Percentiles rank a stretch among this genome's conserved stretches.
Evolutionary conservation across 1,284 basidiomycete genomes (phyloP).

Genomic region (Athelia sp.): DNA sequence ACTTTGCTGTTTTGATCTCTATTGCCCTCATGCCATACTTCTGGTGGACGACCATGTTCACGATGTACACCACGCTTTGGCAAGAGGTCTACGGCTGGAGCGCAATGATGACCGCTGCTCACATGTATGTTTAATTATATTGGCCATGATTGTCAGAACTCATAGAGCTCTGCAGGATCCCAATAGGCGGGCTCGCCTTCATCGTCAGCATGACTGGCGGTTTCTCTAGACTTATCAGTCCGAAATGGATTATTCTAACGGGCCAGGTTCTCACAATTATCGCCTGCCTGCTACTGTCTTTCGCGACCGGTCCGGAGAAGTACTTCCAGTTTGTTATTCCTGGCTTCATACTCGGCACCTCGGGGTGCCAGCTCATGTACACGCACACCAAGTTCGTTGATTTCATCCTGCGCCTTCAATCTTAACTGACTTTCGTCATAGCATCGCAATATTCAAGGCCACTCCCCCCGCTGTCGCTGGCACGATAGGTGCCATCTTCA

Average conservation of each 20-base stretch:
- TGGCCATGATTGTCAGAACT: neutral
- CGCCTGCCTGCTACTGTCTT: constrained; percentile 37
- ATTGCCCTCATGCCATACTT: constrained; percentile 35
- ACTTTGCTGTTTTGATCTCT: constrained; percentile 34
- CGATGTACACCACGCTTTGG: constrained; percentile 33
- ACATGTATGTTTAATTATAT: constrained; percentile 27
- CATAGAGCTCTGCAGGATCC: constrained; percentile 25
- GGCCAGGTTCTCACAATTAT: constrained; percentile 32
- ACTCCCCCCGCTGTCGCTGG: constrained; percentile 44
- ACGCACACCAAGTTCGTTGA: constrained; percentile 31
- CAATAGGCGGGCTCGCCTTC: constrained; percentile 33
- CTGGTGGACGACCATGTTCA: constrained; percentile 37
- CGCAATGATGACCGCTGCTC: constrained; percentile 31
- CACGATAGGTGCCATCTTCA: constrained; percentile 52
- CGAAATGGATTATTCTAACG: constrained; percentile 40
- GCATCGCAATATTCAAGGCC: constrained; percentile 47
- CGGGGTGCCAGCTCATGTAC: constrained; percentile 29
- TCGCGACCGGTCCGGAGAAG: constrained; percentile 26
- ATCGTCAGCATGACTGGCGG: constrained; percentile 32
- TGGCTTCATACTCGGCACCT: constrained; percentile 40
- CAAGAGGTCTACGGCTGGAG: constrained; percentile 34
- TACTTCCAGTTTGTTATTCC: constrained; percentile 47
- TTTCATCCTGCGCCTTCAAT: neutral
- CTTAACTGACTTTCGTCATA: constrained; percentile 13
- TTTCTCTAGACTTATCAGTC: constrained; percentile 29